Evolutionary conservation across 352 stramenopile species (phyloP), one percentile per base, ranked within the genome.

Genomic region (Pythium monospermum): DNA sequence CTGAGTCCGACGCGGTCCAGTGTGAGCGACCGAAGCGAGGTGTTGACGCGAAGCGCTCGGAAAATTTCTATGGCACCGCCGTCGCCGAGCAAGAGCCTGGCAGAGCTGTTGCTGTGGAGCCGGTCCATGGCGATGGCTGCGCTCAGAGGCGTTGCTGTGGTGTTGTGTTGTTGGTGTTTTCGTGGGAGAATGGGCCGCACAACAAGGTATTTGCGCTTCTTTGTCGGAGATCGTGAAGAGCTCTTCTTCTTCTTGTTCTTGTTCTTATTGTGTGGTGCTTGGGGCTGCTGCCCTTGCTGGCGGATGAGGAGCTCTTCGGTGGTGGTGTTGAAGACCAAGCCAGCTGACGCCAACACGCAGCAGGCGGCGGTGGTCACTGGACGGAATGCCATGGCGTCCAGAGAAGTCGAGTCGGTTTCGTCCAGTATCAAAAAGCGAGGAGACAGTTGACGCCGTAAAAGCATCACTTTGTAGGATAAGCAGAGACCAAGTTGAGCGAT

Each of bases 371-470:
- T 33, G 6, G 59, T 66, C 11, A 86, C 40, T n/a, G 59, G 53
- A 13, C 38, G 41, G 26, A 59, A 59, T 0, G 36, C 27, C 21
- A 16, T 21, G 5, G 38, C 36, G 23, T 50, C 26, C 1, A n/a
- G 2, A n/a, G n/a, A n/a, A n/a, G n/a, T n/a, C 1, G 30, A 52
- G 4, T 23, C 22, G 19, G 44, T 49, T 61, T 71, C 68, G 13
- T 83, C 64, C 2, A 82, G 40, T 30, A 58, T 22, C 6, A 84
- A 42, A 6, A 54, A 57, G 0, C 64, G 66, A 7, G 66, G 51
- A 0, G 77, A 86, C 18, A 86, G 68, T 40, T 80, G 66, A 19
- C 69, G 60, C 3, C 77, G 72, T 15, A 88, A 58, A 23, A 80
- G 61, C 39, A 88, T 61, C 1, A 55, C 50, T 26, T 57, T 70